Base-by-base conservation (phyloP, 805 yeast genomes). In the Barnettozyma wickerhamii region DNA sequence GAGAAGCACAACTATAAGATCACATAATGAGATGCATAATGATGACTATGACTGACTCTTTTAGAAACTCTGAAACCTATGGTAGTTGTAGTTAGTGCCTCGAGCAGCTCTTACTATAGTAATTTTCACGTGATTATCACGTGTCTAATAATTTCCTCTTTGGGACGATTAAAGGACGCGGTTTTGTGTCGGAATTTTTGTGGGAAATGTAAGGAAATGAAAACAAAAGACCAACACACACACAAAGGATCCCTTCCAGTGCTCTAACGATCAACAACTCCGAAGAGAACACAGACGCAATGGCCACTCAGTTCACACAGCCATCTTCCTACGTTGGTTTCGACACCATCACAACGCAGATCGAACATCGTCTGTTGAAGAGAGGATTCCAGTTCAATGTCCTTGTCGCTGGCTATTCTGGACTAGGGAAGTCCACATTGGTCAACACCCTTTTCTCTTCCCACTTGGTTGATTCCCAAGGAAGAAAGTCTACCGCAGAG, bases 341-440 rank as follows among this genome's bases (percentile, higher is more conserved):
- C 62, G 98, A 93, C 66, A 83, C 97, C 47, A 91, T 93, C 65
- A 91, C 98, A 37, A 76, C 84, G 28, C 99, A 93, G 67, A 93
- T 93, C 58, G 97, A 93, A 65, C 88, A 83, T 63, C 79, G 96
- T 52, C 70, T 93, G 53, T 72, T 93, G 63, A 90, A 88, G 64
- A 75, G 90, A 54, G 99, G 99, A 4, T 93, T 93, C 66, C 91
- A 88, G 60, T 84, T 93, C 66, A 93, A 93, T 60, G 67, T 93
- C 36, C 89, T 93, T 93, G 83, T 86, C 37, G 98, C 91, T 35
- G 99, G 95, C 38, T 80, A 79, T 55, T 84, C 95, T 9, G 99
- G 99, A 2, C 74, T 93, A 53, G 99, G 99, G 43, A 93, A 93
- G 65, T 79, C 95, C 40, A 93, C 99, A 0, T 65, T 93, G 51